phyloP scores from a whole-genome alignment of 805 yeast species.

The Komagataella mondaviorum region DNA sequence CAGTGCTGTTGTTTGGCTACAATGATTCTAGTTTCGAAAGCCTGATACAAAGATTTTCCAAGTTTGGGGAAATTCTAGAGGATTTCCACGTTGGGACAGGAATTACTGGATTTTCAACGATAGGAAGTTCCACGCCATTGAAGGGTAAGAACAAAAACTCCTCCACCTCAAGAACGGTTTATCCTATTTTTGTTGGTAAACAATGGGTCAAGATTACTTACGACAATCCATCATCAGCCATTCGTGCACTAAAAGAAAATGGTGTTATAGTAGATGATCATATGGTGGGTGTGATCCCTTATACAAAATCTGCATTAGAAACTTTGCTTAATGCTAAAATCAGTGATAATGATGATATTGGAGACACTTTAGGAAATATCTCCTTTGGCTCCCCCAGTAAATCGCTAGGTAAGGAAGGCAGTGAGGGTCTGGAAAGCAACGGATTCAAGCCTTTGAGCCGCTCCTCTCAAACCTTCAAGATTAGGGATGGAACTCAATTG shows the following conservation, averaged over 20 bases:
- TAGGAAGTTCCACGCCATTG: background rate
- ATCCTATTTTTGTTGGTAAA: constrained; percentile 71
- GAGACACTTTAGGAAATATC: constrained; percentile 18
- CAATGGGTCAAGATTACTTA: constrained; percentile 90
- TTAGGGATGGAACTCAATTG: constrained; percentile 28
- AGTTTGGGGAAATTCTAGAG: constrained; percentile 71
- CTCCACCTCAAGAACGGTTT: constrained; percentile 12
- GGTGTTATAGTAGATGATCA: constrained; percentile 49
- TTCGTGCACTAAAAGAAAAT: constrained; percentile 76
- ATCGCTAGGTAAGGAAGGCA: constrained; percentile 2
- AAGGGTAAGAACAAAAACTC: background rate
- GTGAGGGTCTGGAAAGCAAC: constrained; percentile 1
- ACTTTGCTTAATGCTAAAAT: constrained; percentile 35
- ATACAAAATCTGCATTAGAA: constrained; percentile 45
- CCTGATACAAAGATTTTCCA: constrained; percentile 60
- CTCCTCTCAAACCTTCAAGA: constrained; percentile 11
- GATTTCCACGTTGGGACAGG: constrained; percentile 33
- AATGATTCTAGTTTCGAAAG: constrained; percentile 60
- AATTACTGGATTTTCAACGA: background rate
- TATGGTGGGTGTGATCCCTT: constrained; percentile 58
- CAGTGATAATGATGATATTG: constrained; percentile 31
- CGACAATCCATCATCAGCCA: constrained; percentile 59
- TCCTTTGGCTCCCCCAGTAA: constrained; percentile 3
- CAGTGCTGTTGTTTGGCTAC: constrained; percentile 81
- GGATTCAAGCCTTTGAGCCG: background rate